Percentiles rank a stretch among this genome's conserved stretches.
Evolutionary conservation across 2,329 filamentous ascomycete genomes (phyloP).

Genomic region (Alternaria novae-zelandiae): DNA sequence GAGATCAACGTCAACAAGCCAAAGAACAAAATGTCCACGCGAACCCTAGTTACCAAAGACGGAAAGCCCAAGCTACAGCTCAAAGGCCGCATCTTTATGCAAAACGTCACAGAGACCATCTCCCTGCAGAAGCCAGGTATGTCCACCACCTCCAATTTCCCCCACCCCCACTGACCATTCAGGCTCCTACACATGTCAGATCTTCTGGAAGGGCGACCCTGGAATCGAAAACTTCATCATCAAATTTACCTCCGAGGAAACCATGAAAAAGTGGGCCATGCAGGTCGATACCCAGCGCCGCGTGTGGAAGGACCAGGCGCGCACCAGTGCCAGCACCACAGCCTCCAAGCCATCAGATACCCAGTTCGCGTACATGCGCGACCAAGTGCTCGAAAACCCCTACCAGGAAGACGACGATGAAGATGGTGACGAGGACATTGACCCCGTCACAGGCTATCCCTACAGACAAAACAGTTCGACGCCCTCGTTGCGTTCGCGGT

Average conservation of each 20-base stretch:
- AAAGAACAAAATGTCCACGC: conserved; percentile 72
- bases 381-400: conserved; percentile 78
- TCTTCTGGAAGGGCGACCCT: conserved; percentile 97
- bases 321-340: conserved; percentile 54
- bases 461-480: conserved; percentile 75
- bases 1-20: conserved; percentile 85
- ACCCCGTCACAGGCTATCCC: conserved; percentile 50
- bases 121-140: conserved; percentile 86
- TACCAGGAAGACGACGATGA: conserved; percentile 70
- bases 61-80: conserved; percentile 82
- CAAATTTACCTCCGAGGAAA: conserved; percentile 88
- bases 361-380: conserved; percentile 82
- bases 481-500: conserved; percentile 75
- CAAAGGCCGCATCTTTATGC: conserved; percentile 98
- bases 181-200: conserved; percentile 95
- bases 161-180: conserved; percentile 15
- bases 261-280: conserved; percentile 88
- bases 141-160: too few relatives aligned
- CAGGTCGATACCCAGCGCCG: conserved; percentile 78
- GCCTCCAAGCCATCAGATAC: conserved; percentile 66
- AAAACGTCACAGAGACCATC: conserved; percentile 95
- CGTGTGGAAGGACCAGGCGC: conserved; percentile 58
- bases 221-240: conserved; percentile 97
- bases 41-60: conserved; percentile 70
- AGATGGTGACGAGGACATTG: conserved; percentile 58